Conservation (phyloP, 139 green algal species). For the Chlorella sorokiniana region DNA sequence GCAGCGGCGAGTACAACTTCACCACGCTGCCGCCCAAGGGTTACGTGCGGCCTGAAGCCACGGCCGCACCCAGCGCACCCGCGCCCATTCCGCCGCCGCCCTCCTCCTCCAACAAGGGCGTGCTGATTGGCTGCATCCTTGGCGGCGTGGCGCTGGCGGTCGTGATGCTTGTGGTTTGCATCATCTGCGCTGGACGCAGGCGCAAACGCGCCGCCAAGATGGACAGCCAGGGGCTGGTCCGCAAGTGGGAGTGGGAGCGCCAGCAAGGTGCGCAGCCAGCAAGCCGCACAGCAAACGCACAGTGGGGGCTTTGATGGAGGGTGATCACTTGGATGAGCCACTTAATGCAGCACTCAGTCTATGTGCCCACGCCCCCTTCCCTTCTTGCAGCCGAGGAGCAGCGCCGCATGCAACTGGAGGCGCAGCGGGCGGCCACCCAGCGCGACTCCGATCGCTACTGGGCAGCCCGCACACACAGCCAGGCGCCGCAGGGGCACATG, state of each 20-base stretch:
- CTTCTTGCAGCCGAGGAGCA: conserved; percentile 19
- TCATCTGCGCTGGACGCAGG: not conserved
- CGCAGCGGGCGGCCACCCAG: conserved; percentile 4
- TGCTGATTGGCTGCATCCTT: conserved; percentile 1
- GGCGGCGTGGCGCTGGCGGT: not conserved
- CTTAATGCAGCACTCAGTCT: not conserved
- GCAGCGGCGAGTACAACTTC: conserved; percentile 7
- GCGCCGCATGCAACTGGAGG: not conserved
- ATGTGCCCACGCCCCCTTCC: not conserved
- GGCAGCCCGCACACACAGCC: not conserved
- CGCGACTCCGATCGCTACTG: not conserved
- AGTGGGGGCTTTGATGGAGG: not conserved
- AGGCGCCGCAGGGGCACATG: not conserved
- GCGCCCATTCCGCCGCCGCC: not conserved
- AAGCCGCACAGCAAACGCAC: not conserved
- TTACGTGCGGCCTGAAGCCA: not conserved
- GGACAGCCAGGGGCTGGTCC: not conserved
- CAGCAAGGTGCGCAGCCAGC: not conserved
- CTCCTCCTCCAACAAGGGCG: not conserved
- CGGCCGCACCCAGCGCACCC: too few species aligned
- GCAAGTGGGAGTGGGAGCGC: conserved; percentile 19
- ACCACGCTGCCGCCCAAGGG: not conserved
- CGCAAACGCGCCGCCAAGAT: not conserved
- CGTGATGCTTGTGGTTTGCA: not conserved
- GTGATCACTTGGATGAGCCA: not conserved